Evolutionary conservation across 139 green algal genomes (phyloP).

Genomic region (Diplosphaera chodatii): DNA sequence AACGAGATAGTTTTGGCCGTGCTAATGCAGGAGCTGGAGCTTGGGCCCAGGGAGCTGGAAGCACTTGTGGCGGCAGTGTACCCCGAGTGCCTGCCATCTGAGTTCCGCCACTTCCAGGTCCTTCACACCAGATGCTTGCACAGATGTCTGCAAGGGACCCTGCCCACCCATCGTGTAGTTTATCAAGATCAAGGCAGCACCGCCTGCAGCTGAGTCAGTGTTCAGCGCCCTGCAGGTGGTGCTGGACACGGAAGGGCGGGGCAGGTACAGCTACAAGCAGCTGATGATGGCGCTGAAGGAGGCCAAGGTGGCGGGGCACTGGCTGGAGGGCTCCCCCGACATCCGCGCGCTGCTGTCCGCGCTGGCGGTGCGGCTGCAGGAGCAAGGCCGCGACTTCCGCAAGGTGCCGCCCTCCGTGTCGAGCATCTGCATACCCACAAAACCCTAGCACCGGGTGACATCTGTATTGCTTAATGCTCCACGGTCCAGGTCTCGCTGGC

Average conservation of each 20-base stretch:
- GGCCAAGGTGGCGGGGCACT: not conserved
- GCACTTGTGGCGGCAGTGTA: not conserved
- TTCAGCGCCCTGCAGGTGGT: not conserved
- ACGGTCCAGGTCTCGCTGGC: too few relatives aligned
- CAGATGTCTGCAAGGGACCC: not conserved
- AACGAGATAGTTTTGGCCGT: not conserved
- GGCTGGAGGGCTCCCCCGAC: not conserved
- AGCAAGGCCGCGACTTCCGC: slow-evolving; percentile 3
- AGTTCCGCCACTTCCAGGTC: not conserved
- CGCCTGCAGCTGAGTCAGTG: too few relatives aligned
- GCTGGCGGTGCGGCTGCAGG: not conserved
- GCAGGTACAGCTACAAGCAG: slow-evolving; percentile 1
- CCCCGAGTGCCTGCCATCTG: not conserved
- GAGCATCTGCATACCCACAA: too few relatives aligned
- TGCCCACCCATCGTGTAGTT: too few relatives aligned
- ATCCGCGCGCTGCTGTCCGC: not conserved
- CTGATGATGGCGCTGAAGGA: slow-evolving; percentile 2
- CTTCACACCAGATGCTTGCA: too few relatives aligned
- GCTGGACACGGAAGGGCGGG: not conserved
- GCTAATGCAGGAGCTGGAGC: not conserved
- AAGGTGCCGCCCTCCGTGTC: not conserved
- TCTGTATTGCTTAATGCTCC: too few relatives aligned
- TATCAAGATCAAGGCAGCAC: too few relatives aligned
- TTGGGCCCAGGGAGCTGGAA: not conserved
- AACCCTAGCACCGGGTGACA: too few relatives aligned